Evolutionary conservation across 192 early-diverging fungal species (phyloP).

Genomic region (Rhizoclosmatium globosum): DNA sequence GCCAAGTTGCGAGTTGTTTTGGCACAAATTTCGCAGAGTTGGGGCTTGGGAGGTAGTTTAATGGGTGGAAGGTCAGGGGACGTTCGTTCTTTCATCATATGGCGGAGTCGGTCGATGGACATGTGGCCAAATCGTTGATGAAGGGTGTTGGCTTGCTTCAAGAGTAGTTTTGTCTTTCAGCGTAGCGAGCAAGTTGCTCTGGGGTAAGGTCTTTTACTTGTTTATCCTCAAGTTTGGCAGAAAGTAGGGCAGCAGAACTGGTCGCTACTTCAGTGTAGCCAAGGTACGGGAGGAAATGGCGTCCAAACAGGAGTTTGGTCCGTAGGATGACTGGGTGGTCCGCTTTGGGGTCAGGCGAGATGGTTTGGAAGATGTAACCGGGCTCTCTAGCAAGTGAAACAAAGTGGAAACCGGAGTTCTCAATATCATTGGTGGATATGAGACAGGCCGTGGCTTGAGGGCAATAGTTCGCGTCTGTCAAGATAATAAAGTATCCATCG

Average conservation of each 20-base stretch:
- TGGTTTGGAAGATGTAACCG: not conserved
- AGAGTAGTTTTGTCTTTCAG: not conserved
- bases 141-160: not conserved
- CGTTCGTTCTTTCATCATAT: constrained; percentile 4
- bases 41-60: not conserved
- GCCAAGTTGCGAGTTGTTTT: not conserved
- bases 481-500: not conserved
- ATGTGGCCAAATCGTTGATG: constrained; percentile 43
- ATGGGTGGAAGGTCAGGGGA: not conserved
- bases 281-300: constrained; percentile 8
- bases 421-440: constrained; percentile 4
- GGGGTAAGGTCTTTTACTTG: not conserved
- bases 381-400: not conserved
- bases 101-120: constrained; percentile 35
- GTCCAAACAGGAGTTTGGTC: not conserved
- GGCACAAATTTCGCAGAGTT: not conserved
- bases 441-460: not conserved
- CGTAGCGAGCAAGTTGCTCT: not conserved
- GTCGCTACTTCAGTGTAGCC: not conserved
- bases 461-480: not conserved
- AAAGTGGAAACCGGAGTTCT: not conserved
- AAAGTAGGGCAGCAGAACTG: not conserved
- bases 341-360: not conserved
- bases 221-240: not conserved
- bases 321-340: not conserved